These are phyloP conservation scores for Dillenia suffruticosa DNA, from an alignment of 164 flowering plant species.

Conservation along the genomic window DNA sequence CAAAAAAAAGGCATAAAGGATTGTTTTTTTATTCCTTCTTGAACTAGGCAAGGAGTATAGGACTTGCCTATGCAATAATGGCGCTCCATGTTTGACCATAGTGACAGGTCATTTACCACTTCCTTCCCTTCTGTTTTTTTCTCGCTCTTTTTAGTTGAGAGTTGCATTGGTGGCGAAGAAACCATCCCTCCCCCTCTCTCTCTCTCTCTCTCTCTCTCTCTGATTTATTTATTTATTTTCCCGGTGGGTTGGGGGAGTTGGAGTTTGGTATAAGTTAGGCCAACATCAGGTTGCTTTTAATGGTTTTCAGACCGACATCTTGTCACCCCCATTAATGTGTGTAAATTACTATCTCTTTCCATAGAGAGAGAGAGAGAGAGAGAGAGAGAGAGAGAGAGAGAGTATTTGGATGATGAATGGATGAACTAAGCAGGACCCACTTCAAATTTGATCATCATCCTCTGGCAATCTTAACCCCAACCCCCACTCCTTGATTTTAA, in stretches of 20 bases:
- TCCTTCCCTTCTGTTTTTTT: too few species aligned
- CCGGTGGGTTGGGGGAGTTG: background rate
- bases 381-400: conserved; percentile 6
- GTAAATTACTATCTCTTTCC: background rate
- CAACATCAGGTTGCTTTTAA: conserved; percentile 7
- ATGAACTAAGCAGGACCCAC: conserved; percentile 25
- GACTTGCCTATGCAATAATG: too few species aligned
- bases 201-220: too few species aligned
- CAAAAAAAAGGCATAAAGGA: too few species aligned
- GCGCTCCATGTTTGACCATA: too few species aligned
- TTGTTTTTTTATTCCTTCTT: too few species aligned
- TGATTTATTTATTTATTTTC: too few species aligned
- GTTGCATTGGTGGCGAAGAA: too few species aligned
- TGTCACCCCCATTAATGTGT: conserved; percentile 2
- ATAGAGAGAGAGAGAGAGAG: conserved; percentile 8
- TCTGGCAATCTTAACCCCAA: conserved; percentile 19
- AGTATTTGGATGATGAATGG: conserved; percentile 20
- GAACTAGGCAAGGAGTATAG: too few species aligned
- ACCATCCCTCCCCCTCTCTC: too few species aligned
- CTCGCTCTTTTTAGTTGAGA: too few species aligned
- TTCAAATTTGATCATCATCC: conserved; percentile 14
- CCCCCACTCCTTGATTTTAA: background rate
- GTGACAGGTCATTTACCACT: too few species aligned
- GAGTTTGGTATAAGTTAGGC: conserved; percentile 37
- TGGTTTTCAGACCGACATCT: background rate